phyloP scores from a whole-genome alignment of 2,329 filamentous ascomycete species.

The Metarhizium rileyi region DNA sequence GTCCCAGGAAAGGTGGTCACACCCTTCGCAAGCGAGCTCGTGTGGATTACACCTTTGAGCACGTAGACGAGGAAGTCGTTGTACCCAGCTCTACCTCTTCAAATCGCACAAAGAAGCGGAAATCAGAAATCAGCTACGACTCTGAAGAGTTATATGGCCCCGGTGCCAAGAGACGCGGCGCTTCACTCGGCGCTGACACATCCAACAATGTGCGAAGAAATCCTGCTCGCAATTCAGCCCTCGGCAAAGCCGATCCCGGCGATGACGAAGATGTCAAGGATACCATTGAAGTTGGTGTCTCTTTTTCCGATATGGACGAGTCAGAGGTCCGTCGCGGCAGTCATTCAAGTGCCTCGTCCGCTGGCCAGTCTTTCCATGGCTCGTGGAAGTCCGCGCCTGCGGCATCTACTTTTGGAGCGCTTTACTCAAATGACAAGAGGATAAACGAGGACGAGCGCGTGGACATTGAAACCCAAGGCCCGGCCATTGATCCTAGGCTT shows the following conservation, averaged over 20 bases:
- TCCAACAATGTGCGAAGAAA: conserved; percentile 29
- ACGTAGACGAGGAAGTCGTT: conserved; percentile 38
- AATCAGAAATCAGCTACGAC: conserved; percentile 24
- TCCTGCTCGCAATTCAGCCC: conserved; percentile 28
- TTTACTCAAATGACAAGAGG: background rate
- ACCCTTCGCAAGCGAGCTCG: conserved; percentile 46
- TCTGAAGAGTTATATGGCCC: conserved; percentile 21
- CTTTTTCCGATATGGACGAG: conserved; percentile 23
- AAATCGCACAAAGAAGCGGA: conserved; percentile 27
- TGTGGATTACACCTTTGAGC: conserved; percentile 47
- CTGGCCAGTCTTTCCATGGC: conserved; percentile 13
- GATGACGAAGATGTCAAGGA: conserved; percentile 44
- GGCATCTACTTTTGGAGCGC: background rate
- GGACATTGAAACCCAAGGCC: background rate
- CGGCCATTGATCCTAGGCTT: conserved; percentile 8
- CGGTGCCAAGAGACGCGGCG: conserved; percentile 26
- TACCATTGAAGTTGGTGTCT: conserved; percentile 46
- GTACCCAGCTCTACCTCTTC: conserved; percentile 25
- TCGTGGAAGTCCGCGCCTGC: conserved; percentile 12
- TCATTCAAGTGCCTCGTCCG: conserved; percentile 20
- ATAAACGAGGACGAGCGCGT: background rate
- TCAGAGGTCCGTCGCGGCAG: conserved; percentile 17
- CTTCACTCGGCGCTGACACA: conserved; percentile 26
- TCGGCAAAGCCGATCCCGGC: conserved; percentile 20
- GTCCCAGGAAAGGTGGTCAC: conserved; percentile 47